Evolutionary conservation across 2,329 filamentous ascomycete species (phyloP), one percentile per base, ranked within the genome.

Genomic region (Xylariaceae sp.): DNA sequence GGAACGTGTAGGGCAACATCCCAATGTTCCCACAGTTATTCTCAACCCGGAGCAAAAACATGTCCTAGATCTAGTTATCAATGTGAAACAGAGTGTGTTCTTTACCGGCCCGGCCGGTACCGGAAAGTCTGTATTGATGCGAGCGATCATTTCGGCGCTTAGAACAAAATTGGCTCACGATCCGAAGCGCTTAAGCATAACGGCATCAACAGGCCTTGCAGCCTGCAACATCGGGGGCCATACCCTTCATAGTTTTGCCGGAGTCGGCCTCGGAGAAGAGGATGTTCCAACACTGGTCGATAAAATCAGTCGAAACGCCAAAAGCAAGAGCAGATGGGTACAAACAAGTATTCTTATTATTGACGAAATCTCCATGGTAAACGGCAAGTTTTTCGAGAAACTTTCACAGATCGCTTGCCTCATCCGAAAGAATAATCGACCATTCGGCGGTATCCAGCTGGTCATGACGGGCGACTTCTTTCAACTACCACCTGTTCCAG

Each of bases 291-390:
- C 89, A 28, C 80, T 99, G 21, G 85, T 97, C 47, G 95, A 91
- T 73, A 99, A 97, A 81, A 91, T 99, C 66, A 89, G 90, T 66
- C 85, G 87, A 56, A 97, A 98, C 65, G 82, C 84, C 16, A 98
- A 97, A 72, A 92, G 92, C 19, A 94, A 90, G 71, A 89, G 87
- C 62, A 85, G 94, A 36, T 99, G 96, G 96, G 76, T 96, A 63
- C 86, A 87, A 53, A 96, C 92, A 0, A 96, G 93, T 69, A 86
- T 92, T 11, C 82, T 99, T 21, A 83, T 99, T 65, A 85, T 99
- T 67, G 95, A 99, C 74, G 95, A 99, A 72, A 88, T 99, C 3
- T 98, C 95, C 11, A 99, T 99, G 96, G 93, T 99, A 3, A 96
- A 99, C 67, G 95, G 92, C 1, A 93, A 97, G 29, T 81, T 99